Evolutionary conservation across 768 basidiomycete species (phyloP), one percentile per base, ranked within the genome.

Genomic region (Leccinum sublutescens): DNA sequence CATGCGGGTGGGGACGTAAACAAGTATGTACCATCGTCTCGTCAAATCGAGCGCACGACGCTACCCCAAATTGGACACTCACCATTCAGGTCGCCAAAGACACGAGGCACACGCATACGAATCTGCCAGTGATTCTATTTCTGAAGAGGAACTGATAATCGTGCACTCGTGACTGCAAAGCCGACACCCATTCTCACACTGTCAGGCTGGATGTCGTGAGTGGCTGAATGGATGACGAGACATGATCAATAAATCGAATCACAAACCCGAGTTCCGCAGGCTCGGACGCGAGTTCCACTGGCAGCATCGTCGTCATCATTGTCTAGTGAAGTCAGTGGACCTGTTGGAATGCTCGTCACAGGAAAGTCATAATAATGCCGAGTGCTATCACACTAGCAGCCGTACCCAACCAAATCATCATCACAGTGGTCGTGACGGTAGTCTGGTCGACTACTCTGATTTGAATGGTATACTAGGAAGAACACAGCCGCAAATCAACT

Each of bases 211-310:
- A 23, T 52, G 31, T 9, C 19, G 34, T 23, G 49, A 12, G 43
- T 45, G 43, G 43, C 27, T 19, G 21, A 21, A 34, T 52, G 34
- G 4, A 34, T 36, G 11, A 36, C 3, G 21, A n/a, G 6, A 45
- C 43, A 45, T 11, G 10, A 19, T 9, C 25, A 17, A 51, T 31
- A 21, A 7, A 7, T 9, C 11, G n/a, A 23, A 62, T 0, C 23
- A 61, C 74, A 23, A 31, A 78, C 49, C 85, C 86, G 31, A 86
- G 78, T 64, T 87, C 85, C 3, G 74, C 68, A 54, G 79, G 76
- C 19, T 77, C 74, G 8, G 75, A 70, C 2, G 82, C 77, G 15
- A 82, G 64, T 4, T 74, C 75, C 12, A 34, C 33, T 34, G 33
- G 33, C 33, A 85, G 60, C 73, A 81, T 72, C 2, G 81, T 80